Evolutionary conservation across 352 stramenopile genomes (phyloP).

Genomic region (Pythium coloratum): DNA sequence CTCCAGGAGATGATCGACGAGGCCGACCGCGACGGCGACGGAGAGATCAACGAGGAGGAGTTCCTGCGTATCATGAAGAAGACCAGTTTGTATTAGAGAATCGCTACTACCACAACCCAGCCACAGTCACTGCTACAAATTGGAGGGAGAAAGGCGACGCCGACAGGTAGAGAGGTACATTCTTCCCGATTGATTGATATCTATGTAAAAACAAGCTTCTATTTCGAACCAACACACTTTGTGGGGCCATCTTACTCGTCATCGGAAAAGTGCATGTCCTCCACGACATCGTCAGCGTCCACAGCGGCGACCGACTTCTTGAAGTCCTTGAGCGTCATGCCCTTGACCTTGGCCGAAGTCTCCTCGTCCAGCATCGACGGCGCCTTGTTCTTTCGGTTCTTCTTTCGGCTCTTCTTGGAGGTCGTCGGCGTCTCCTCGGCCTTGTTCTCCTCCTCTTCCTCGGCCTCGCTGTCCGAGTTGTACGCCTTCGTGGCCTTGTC

Average conservation of each 20-base stretch:
- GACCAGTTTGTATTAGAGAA: conserved; percentile 84
- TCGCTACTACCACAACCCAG: neutral
- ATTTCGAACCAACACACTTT: conserved; percentile 1
- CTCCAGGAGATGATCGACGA: conserved; percentile 98
- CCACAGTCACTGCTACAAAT: neutral
- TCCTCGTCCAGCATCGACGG: conserved; percentile 49
- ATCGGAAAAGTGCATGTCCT: conserved; percentile 80
- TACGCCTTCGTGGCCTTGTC: conserved; percentile 19
- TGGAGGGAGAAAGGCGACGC: neutral
- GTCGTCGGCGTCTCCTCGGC: conserved; percentile 38
- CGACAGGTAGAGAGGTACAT: neutral
- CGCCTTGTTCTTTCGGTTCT: conserved; percentile 37
- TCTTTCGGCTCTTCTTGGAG: conserved; percentile 36
- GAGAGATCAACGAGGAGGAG: conserved; percentile 96
- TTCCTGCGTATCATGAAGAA: conserved; percentile 98
- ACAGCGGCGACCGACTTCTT: conserved; percentile 72
- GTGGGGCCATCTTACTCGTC: conserved; percentile 44
- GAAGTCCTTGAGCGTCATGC: conserved; percentile 84
- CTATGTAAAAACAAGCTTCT: conserved; percentile 3
- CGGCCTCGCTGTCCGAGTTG: conserved; percentile 41
- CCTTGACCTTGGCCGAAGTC: conserved; percentile 71
- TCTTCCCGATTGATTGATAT: neutral
- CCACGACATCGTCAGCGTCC: conserved; percentile 71
- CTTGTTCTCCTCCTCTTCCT: conserved; percentile 44
- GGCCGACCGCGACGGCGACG: conserved; percentile 94